A percentile compares a stretch with the other conserved stretches of the same genome.
Evolutionary conservation across 805 yeast species (phyloP).

Genomic region (Ogataea chonburiensis): DNA sequence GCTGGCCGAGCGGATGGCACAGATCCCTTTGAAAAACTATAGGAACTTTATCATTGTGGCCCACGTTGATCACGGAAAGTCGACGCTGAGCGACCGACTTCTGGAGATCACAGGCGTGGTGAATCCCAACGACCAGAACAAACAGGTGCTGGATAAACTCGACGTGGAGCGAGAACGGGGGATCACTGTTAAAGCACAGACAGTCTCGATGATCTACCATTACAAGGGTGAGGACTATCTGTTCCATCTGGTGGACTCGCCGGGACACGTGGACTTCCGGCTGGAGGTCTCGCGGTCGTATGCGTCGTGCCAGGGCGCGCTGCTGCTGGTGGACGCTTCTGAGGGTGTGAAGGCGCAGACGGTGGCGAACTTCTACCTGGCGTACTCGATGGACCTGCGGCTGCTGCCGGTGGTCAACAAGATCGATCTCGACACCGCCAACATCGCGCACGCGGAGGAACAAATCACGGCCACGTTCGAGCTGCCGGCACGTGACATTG

Average conservation of each 20-base stretch:
- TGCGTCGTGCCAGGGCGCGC: conserved; percentile 95
- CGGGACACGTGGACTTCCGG: conserved; percentile 96
- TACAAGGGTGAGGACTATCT: conserved; percentile 70
- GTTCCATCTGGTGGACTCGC: conserved; percentile 91
- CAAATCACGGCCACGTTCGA: conserved; percentile 88
- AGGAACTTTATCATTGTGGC: conserved; percentile 94
- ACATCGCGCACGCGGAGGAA: conserved; percentile 73
- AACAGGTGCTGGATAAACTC: conserved; percentile 84
- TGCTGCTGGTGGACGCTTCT: conserved; percentile 86
- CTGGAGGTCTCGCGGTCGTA: conserved; percentile 92
- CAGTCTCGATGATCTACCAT: conserved; percentile 87
- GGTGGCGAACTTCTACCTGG: conserved; percentile 93
- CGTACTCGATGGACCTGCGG: conserved; percentile 78
- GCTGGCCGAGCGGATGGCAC: conserved; percentile 51
- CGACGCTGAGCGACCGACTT: conserved; percentile 85
- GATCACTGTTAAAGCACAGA: conserved; percentile 95
- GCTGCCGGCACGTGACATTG: conserved; percentile 66
- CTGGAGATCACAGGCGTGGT: conserved; percentile 89
- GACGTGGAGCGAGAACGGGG: conserved; percentile 97
- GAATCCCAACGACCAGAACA: conserved; percentile 61
- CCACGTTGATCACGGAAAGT: conserved; percentile 84
- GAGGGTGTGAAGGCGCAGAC: conserved; percentile 99
- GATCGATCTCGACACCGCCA: conserved; percentile 86
- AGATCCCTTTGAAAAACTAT: conserved; percentile 78
- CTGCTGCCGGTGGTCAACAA: conserved; percentile 89